phyloP scores from a whole-genome alignment of 768 basidiomycete genomes.

The Xerocomellus intermedius region DNA sequence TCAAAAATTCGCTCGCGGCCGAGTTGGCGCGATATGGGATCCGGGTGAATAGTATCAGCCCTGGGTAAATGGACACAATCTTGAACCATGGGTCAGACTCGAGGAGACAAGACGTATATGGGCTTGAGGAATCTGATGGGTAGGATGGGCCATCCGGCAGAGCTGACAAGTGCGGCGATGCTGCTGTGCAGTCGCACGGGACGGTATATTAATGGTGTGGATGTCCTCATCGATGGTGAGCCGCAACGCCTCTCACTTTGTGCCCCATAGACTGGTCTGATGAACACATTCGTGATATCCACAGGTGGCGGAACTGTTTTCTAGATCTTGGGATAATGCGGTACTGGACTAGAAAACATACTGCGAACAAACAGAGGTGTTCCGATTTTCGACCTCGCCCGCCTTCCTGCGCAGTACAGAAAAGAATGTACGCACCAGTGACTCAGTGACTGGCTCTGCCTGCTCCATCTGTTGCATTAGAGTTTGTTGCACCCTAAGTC shows the following conservation, averaged over 20 bases:
- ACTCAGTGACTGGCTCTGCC: too few relatives aligned
- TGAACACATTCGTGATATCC: background rate
- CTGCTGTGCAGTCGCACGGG: slow-evolving; percentile 43
- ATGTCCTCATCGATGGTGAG: slow-evolving; percentile 44
- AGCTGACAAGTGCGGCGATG: slow-evolving; percentile 39
- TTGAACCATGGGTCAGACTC: slow-evolving; percentile 37
- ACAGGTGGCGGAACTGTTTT: slow-evolving; percentile 26
- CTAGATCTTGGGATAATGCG: background rate
- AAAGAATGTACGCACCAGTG: background rate
- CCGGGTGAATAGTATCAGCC: slow-evolving; percentile 43
- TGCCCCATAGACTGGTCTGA: background rate
- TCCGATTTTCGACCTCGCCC: background rate
- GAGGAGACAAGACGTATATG: slow-evolving; percentile 36
- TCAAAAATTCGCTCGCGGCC: slow-evolving; percentile 39
- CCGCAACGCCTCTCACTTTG: background rate
- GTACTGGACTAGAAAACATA: background rate
- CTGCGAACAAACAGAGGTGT: too few relatives aligned
- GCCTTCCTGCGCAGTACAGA: background rate
- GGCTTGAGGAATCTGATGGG: slow-evolving; percentile 42
- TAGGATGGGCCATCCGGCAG: slow-evolving; percentile 41
- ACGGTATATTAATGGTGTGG: slow-evolving; percentile 42
- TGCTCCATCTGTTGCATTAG: background rate
- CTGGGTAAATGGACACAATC: slow-evolving; percentile 45
- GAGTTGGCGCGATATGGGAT: slow-evolving; percentile 44
- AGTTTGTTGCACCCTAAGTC: slow-evolving; percentile 1